Percentiles rank a stretch among this genome's conserved stretches.
These are phyloP conservation scores for Cercospora sp. DNA, from an alignment of 2,329 filamentous ascomycete genomes.

Conservation along the genomic window DNA sequence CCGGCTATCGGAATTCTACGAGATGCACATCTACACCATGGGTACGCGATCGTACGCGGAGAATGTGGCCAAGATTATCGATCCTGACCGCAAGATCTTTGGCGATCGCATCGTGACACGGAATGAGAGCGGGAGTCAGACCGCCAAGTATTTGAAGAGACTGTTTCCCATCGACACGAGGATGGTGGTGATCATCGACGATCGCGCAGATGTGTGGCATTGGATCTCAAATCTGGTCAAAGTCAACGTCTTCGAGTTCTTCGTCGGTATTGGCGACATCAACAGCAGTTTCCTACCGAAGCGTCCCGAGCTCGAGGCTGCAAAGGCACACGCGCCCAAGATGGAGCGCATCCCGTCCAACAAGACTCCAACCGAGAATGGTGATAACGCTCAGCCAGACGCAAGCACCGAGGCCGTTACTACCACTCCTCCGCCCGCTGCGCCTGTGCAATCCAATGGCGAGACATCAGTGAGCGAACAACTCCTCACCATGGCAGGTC, in stretches of 20 bases:
- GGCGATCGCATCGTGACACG: slow-evolving; percentile 93
- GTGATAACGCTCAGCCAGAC: slow-evolving; percentile 6
- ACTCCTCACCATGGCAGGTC: slow-evolving; percentile 72
- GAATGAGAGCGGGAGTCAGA: slow-evolving; percentile 93
- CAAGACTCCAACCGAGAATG: slow-evolving; percentile 14
- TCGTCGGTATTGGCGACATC: slow-evolving; percentile 96
- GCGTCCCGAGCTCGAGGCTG: slow-evolving; percentile 50
- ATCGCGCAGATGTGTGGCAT: slow-evolving; percentile 93
- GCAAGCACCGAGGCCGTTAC: not conserved
- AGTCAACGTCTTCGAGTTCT: slow-evolving; percentile 94
- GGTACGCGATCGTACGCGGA: slow-evolving; percentile 94
- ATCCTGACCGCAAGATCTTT: slow-evolving; percentile 85
- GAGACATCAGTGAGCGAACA: slow-evolving; percentile 67
- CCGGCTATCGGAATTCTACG: slow-evolving; percentile 76
- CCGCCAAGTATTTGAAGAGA: slow-evolving; percentile 83
- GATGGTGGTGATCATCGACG: slow-evolving; percentile 99
- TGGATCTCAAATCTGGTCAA: slow-evolving; percentile 93
- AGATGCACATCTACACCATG: slow-evolving; percentile 99
- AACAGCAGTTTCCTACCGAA: slow-evolving; percentile 96
- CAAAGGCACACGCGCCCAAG: slow-evolving; percentile 29
- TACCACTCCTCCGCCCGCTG: slow-evolving; percentile 17
- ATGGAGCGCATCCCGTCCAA: slow-evolving; percentile 26
- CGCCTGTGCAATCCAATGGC: slow-evolving; percentile 38
- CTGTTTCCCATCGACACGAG: slow-evolving; percentile 95
- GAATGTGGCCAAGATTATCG: slow-evolving; percentile 87